These are phyloP conservation scores for Sarocladium strictum DNA, from an alignment of 2,329 filamentous ascomycete genomes.

Conservation along the genomic window DNA sequence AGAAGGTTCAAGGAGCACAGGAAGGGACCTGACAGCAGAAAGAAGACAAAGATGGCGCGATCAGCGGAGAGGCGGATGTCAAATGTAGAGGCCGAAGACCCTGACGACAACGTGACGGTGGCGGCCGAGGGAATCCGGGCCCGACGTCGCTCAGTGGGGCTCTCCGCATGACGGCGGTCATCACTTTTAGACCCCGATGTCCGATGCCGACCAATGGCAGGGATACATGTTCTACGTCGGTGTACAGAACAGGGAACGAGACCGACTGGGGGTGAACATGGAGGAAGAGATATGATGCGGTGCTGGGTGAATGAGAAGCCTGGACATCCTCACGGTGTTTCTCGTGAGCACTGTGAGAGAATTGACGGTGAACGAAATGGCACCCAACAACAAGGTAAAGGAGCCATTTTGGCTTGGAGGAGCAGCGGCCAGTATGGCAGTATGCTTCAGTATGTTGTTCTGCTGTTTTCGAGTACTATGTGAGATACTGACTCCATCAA, in stretches of 20 bases:
- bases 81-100: slow-evolving; percentile 6
- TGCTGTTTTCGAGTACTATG: not conserved
- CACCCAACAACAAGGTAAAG: slow-evolving; percentile 21
- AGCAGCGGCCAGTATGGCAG: slow-evolving; percentile 38
- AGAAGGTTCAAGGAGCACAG: not conserved
- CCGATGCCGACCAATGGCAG: not conserved
- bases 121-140: not conserved
- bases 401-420: slow-evolving; percentile 40
- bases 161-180: not conserved
- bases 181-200: not conserved
- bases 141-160: not conserved
- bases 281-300: too few relatives aligned
- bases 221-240: too few relatives aligned
- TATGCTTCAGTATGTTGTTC: slow-evolving; percentile 35
- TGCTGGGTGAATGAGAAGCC: too few relatives aligned
- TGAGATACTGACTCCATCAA: slow-evolving; percentile 14
- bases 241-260: too few relatives aligned
- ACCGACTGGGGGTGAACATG: too few relatives aligned
- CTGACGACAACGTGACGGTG: slow-evolving; percentile 1
- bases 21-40: too few relatives aligned
- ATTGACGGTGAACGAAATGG: not conserved
- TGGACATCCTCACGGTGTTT: not conserved
- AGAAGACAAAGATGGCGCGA: not conserved
- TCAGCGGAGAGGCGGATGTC: not conserved
- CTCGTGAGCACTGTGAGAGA: not conserved